phyloP scores from a whole-genome alignment of 352 stramenopile genomes.

The Phytophthora niederhauseri region DNA sequence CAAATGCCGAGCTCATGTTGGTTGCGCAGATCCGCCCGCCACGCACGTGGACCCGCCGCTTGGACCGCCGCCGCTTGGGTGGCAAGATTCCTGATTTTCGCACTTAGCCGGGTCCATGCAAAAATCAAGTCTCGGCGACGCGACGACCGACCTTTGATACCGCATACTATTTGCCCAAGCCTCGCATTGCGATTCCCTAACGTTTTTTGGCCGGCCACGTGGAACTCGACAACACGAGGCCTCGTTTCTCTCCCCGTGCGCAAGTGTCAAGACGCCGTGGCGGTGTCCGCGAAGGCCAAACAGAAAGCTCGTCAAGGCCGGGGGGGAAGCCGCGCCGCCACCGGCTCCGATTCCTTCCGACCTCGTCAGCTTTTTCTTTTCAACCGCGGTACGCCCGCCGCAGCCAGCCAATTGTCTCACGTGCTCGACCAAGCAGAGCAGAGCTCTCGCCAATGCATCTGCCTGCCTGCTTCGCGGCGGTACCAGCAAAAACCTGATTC shows the following conservation, averaged over 20 bases:
- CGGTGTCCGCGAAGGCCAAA: slow-evolving; percentile 8
- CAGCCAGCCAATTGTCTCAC: slow-evolving; percentile 12
- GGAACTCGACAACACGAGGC: slow-evolving; percentile 23
- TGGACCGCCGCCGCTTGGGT: neutral
- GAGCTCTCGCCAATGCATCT: neutral
- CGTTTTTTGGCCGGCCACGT: slow-evolving; percentile 19
- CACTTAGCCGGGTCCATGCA: slow-evolving; percentile 17
- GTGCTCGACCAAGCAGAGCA: slow-evolving; percentile 9
- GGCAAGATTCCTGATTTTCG: slow-evolving; percentile 37
- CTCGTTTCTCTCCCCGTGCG: slow-evolving; percentile 28
- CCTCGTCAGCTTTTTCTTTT: slow-evolving; percentile 7
- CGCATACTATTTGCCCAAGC: too few relatives aligned
- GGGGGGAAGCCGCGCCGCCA: neutral
- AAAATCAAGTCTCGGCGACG: slow-evolving; percentile 3
- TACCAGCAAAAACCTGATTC: slow-evolving; percentile 25
- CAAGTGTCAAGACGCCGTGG: slow-evolving; percentile 1
- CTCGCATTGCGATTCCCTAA: neutral
- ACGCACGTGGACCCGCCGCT: slow-evolving; percentile 4
- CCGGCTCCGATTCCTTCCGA: slow-evolving; percentile 10
- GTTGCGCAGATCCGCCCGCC: neutral
- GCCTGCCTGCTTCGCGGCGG: neutral
- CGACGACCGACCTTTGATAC: neutral
- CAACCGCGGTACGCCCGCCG: neutral
- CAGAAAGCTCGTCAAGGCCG: slow-evolving; percentile 13
- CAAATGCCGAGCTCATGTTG: neutral